These are phyloP conservation scores for Podaxis sp. DNA, from an alignment of 768 basidiomycete genomes.

Conservation along the genomic window DNA sequence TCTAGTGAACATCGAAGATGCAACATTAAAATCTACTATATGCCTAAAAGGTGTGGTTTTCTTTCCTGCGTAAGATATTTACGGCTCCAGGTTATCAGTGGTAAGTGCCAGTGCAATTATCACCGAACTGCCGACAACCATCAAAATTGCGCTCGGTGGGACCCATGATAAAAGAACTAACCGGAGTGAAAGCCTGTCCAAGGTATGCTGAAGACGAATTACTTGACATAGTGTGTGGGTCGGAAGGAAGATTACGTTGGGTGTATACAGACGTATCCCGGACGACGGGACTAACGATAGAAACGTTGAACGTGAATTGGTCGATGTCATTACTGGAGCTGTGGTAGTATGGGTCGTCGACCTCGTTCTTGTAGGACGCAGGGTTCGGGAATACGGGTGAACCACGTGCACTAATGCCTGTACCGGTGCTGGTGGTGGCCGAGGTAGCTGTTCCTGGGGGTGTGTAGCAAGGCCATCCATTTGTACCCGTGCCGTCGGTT, in stretches of 20 bases:
- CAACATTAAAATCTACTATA: background rate
- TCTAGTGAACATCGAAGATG: background rate
- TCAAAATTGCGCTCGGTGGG: conserved; percentile 31
- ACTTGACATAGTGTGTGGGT: conserved; percentile 20
- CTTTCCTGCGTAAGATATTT: too few species aligned
- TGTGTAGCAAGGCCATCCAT: conserved; percentile 58
- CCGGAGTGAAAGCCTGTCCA: conserved; percentile 17
- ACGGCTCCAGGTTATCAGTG: conserved; percentile 20
- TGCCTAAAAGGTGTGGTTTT: too few species aligned
- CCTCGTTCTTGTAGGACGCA: conserved; percentile 30
- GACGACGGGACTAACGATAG: conserved; percentile 24
- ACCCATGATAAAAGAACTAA: conserved; percentile 25
- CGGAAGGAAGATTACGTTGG: conserved; percentile 23
- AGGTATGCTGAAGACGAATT: conserved; percentile 9
- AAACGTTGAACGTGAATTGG: conserved; percentile 46
- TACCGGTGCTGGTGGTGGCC: conserved; percentile 39
- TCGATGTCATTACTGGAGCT: conserved; percentile 38
- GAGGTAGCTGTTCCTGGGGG: conserved; percentile 57
- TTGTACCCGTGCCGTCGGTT: conserved; percentile 42
- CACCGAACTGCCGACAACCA: conserved; percentile 40
- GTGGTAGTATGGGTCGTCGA: conserved; percentile 37
- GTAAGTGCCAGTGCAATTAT: conserved; percentile 34
- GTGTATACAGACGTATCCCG: conserved; percentile 25
- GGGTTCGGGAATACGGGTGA: conserved; percentile 40
- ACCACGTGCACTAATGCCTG: conserved; percentile 34